Percentiles rank a stretch among this genome's conserved stretches.
Evolutionary conservation across 495 filamentous ascomycete genomes (phyloP).

Genomic region (Penicillium crystallinum): DNA sequence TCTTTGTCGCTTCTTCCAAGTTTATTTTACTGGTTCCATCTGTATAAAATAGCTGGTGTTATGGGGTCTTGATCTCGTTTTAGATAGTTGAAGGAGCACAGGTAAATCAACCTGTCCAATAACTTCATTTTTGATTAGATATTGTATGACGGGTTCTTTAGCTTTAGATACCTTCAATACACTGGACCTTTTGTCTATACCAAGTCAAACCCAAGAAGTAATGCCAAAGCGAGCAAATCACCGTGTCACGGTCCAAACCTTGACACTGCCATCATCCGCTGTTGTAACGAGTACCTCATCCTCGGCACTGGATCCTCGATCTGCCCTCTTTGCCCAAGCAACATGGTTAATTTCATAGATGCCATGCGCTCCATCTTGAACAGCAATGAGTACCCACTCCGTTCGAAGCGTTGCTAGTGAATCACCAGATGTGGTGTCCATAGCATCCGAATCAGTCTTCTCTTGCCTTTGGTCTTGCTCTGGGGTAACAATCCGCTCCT

Average conservation of each 20-base stretch:
- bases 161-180: neutral
- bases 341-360: conserved; percentile 92
- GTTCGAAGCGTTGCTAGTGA: conserved; percentile 22
- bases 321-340: conserved; percentile 57
- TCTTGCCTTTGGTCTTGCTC: conserved; percentile 8
- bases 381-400: conserved; percentile 64
- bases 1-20: neutral
- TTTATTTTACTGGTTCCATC: neutral
- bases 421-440: conserved; percentile 29
- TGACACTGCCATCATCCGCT: conserved; percentile 74
- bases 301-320: conserved; percentile 32
- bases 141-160: neutral
- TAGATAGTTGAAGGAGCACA: neutral
- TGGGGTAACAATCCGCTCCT: conserved; percentile 45
- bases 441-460: conserved; percentile 23
- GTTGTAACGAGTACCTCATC: conserved; percentile 75
- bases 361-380: conserved; percentile 68
- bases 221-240: conserved; percentile 12
- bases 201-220: neutral
- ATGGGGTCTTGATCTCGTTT: neutral
- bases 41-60: conserved; percentile 1
- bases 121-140: neutral
- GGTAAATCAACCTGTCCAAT: neutral
- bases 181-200: neutral
- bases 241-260: conserved; percentile 56